A percentile compares a stretch with the other conserved stretches of the same genome.
These are phyloP conservation scores for Hypholoma sublateritium DNA, from an alignment of 768 basidiomycete species.

Conservation along the genomic window DNA sequence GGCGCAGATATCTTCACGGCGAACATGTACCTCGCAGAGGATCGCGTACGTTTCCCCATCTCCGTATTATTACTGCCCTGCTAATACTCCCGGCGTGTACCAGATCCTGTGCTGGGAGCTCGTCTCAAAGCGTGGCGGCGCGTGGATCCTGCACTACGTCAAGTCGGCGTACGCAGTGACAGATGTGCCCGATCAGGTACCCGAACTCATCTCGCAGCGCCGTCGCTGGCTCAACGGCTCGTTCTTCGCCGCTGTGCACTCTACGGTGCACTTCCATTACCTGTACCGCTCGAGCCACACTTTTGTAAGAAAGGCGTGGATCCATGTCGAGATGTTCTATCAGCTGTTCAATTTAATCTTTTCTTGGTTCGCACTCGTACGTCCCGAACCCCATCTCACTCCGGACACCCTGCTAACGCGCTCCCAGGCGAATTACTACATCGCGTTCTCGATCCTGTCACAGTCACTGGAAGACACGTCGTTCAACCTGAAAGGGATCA, in stretches of 20 bases:
- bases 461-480: slow-evolving; percentile 67
- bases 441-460: slow-evolving; percentile 80
- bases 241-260: slow-evolving; percentile 96
- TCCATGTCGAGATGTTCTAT: slow-evolving; percentile 92
- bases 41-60: slow-evolving; percentile 42
- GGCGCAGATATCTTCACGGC: slow-evolving; percentile 92
- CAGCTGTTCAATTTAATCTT: slow-evolving; percentile 90
- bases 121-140: slow-evolving; percentile 87
- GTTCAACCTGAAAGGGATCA: slow-evolving; percentile 61
- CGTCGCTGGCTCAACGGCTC: slow-evolving; percentile 97
- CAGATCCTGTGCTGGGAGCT: slow-evolving; percentile 94
- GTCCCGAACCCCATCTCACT: not conserved
- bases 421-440: slow-evolving; percentile 82
- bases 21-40: slow-evolving; percentile 96
- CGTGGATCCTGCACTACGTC: slow-evolving; percentile 96
- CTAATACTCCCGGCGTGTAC: not conserved
- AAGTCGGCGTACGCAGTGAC: slow-evolving; percentile 92
- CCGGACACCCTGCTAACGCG: too few relatives aligned
- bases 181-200: slow-evolving; percentile 92
- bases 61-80: slow-evolving; percentile 26
- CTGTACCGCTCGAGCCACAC: slow-evolving; percentile 89
- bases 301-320: slow-evolving; percentile 86
- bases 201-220: slow-evolving; percentile 93
- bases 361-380: slow-evolving; percentile 84
- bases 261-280: slow-evolving; percentile 90